A percentile compares a stretch with the other conserved stretches of the same genome.
Conservation (phyloP, 768 basidiomycete genomes). For the Macrolepiota albuminosa region DNA sequence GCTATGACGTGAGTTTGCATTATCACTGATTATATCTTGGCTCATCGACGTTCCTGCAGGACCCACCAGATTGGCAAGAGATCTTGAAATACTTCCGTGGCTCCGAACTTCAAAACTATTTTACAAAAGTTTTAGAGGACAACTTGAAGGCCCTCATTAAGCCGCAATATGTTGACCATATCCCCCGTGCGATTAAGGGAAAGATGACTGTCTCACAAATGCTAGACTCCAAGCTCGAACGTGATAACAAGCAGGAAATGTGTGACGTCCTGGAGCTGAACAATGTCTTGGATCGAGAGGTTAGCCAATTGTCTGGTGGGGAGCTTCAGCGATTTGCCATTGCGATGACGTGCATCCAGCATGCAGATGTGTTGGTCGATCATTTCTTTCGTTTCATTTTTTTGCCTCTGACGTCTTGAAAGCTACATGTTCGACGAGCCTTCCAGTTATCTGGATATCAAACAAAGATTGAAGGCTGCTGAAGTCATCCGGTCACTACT, state of each 20-base stretch:
- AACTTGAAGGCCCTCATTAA: conserved; percentile 98
- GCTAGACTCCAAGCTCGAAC: conserved; percentile 88
- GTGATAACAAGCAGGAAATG: conserved; percentile 83
- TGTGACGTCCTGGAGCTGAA: conserved; percentile 85
- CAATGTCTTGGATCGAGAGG: conserved; percentile 80
- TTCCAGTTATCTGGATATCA: conserved; percentile 96
- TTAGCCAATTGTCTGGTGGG: conserved; percentile 87
- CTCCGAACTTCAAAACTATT: conserved; percentile 98
- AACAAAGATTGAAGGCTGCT: conserved; percentile 91
- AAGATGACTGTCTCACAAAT: conserved; percentile 81
- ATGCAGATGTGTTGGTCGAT: conserved; percentile 82
- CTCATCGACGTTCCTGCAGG: conserved; percentile 37
- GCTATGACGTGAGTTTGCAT: conserved; percentile 72
- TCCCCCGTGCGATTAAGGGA: conserved; percentile 93
- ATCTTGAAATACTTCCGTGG: conserved; percentile 98
- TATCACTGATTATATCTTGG: background rate
- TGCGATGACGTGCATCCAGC: conserved; percentile 94
- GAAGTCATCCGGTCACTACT: conserved; percentile 90
- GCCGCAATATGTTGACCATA: conserved; percentile 99
- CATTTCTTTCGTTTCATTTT: background rate
- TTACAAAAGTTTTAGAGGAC: conserved; percentile 98
- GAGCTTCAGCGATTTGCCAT: conserved; percentile 98
- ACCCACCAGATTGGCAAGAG: conserved; percentile 99
- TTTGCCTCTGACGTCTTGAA: conserved; percentile 5
- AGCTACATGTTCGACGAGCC: conserved; percentile 99